These are phyloP conservation scores for Prunus armeniaca DNA, from an alignment of 306 rosid genomes.

Conservation along the genomic window DNA sequence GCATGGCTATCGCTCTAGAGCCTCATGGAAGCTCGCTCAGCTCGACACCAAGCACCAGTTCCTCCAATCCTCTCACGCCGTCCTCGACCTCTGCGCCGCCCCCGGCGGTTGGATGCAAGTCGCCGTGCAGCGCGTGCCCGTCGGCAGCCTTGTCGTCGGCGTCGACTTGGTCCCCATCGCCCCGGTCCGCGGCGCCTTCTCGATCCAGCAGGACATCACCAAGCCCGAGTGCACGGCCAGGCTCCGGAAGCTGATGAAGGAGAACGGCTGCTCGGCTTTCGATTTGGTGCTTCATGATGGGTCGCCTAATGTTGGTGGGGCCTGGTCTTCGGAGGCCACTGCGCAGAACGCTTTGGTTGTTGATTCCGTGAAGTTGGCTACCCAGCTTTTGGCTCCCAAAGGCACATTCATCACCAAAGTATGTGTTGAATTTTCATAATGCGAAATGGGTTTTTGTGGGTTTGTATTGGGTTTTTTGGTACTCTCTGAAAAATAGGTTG, in stretches of 20 bases:
- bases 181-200: constrained; percentile 66
- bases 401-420: constrained; percentile 85
- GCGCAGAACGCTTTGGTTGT: constrained; percentile 84
- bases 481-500: not conserved
- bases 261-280: constrained; percentile 47
- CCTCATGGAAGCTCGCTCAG: constrained; percentile 90
- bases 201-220: constrained; percentile 84
- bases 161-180: constrained; percentile 79
- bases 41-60: constrained; percentile 63
- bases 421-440: not conserved
- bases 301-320: constrained; percentile 90
- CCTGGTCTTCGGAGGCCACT: constrained; percentile 94
- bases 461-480: not conserved
- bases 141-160: constrained; percentile 68
- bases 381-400: constrained; percentile 77
- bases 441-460: not conserved
- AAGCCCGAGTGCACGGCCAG: constrained; percentile 61
- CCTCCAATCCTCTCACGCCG: constrained; percentile 72
- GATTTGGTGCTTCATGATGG: constrained; percentile 82
- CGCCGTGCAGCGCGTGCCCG: constrained; percentile 81
- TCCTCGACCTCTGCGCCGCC: constrained; percentile 98
- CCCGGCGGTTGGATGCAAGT: constrained; percentile 99
- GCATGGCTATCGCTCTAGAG: constrained; percentile 90
- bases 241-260: constrained; percentile 60
- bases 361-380: constrained; percentile 75